Conservation (phyloP, 1,139 yeast species). For the Hansenula anomala region DNA sequence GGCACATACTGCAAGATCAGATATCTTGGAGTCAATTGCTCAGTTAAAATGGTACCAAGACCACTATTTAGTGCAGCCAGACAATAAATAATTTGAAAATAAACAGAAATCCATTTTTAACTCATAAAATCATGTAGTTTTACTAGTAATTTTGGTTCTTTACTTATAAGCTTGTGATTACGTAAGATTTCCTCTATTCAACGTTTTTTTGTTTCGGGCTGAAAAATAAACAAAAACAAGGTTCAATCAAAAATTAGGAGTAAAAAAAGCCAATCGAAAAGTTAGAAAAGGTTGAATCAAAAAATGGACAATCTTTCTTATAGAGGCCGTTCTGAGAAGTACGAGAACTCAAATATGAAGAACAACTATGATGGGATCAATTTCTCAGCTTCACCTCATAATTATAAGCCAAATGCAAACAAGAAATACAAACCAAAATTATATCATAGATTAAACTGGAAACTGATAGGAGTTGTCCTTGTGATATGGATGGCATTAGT, state of each 20-base stretch:
- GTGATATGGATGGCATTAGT: constrained; percentile 42
- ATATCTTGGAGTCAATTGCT: constrained; percentile 81
- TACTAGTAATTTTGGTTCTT: too few relatives aligned
- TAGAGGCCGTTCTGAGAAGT: constrained; percentile 2
- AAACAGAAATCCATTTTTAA: too few relatives aligned
- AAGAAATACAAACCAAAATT: neutral
- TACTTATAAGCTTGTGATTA: too few relatives aligned
- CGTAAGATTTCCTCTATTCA: too few relatives aligned
- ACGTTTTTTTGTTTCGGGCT: too few relatives aligned
- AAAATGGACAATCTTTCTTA: constrained; percentile 1
- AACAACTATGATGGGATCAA: constrained; percentile 1
- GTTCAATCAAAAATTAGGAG: too few relatives aligned
- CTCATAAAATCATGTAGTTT: too few relatives aligned
- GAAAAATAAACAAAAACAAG: too few relatives aligned
- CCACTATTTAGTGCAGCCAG: constrained; percentile 41
- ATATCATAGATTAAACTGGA: constrained; percentile 5
- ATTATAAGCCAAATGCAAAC: constrained; percentile 2
- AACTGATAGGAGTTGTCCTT: constrained; percentile 7
- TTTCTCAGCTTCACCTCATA: neutral
- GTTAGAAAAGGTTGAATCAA: too few relatives aligned
- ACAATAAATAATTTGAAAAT: neutral
- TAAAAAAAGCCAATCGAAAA: too few relatives aligned
- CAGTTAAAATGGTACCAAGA: constrained; percentile 78
- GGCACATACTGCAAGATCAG: constrained; percentile 82
- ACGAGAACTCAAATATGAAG: neutral